Percentiles rank a stretch among this genome's conserved stretches.
These are phyloP conservation scores for Coffea eugenioides DNA, from an alignment of 257 asterid genomes.

Conservation along the genomic window DNA sequence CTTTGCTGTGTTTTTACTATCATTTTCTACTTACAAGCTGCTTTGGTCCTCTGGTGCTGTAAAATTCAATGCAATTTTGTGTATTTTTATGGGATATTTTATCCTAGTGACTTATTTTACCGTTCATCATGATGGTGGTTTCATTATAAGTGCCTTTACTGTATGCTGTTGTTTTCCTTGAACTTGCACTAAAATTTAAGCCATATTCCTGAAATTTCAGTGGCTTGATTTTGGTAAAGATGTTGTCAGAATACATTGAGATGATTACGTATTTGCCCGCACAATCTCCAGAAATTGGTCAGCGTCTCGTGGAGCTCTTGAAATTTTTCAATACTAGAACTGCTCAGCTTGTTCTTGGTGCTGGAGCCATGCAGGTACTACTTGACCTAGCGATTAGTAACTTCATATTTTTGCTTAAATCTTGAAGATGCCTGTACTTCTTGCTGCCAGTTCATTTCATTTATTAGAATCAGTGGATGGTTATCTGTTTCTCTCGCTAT, in stretches of 20 bases:
- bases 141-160: background rate
- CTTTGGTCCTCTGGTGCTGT: background rate
- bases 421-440: background rate
- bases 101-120: background rate
- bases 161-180: background rate
- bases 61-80: background rate
- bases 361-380: conserved; percentile 95
- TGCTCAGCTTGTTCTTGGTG: conserved; percentile 98
- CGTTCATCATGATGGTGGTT: background rate
- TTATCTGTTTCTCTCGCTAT: background rate
- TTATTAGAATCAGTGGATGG: background rate
- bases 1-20: background rate
- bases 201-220: conserved; percentile 40
- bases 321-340: conserved; percentile 92
- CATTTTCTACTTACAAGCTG: background rate
- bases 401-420: conserved; percentile 3
- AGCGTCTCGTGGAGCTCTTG: conserved; percentile 90
- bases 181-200: background rate
- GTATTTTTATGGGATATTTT: background rate
- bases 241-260: conserved; percentile 85
- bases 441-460: background rate
- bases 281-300: conserved; percentile 87
- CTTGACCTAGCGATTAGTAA: background rate
- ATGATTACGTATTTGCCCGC: conserved; percentile 71
- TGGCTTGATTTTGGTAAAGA: conserved; percentile 96